Evolutionary conservation across 176 grass and related monocot species (phyloP).

Genomic region (Tillandsia leiboldiana): DNA sequence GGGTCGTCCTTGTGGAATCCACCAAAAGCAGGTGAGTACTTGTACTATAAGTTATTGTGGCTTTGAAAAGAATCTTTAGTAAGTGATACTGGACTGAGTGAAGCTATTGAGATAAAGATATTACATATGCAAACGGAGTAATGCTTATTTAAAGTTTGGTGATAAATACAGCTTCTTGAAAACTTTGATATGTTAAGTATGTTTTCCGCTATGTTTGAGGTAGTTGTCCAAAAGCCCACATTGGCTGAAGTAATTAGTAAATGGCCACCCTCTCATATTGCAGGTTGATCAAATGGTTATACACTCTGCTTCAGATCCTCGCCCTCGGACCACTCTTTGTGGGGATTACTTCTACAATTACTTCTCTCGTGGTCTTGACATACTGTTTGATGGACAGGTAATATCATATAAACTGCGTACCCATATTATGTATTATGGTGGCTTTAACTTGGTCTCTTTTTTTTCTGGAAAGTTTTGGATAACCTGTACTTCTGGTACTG

Average conservation of each 20-base stretch:
- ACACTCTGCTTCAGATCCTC: slow-evolving; percentile 84
- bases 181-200: neutral
- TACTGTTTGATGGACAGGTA: slow-evolving; percentile 98
- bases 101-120: neutral
- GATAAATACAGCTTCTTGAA: neutral
- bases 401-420: neutral
- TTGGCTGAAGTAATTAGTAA: neutral
- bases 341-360: slow-evolving; percentile 93
- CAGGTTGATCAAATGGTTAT: slow-evolving; percentile 99
- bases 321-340: slow-evolving; percentile 65
- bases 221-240: neutral
- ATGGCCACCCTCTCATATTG: neutral
- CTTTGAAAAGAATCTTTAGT: neutral
- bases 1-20: slow-evolving; percentile 79
- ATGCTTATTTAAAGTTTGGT: too few relatives aligned
- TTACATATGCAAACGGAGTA: neutral
- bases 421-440: neutral
- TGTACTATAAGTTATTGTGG: slow-evolving; percentile 6
- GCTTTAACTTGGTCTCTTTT: slow-evolving; percentile 9
- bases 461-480: neutral
- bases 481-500: neutral
- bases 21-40: slow-evolving; percentile 79
- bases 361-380: slow-evolving; percentile 87
- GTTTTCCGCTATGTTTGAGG: neutral
- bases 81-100: neutral